phyloP scores from a whole-genome alignment of 352 stramenopile species.

The Phytopythium cucurbitacearum region DNA sequence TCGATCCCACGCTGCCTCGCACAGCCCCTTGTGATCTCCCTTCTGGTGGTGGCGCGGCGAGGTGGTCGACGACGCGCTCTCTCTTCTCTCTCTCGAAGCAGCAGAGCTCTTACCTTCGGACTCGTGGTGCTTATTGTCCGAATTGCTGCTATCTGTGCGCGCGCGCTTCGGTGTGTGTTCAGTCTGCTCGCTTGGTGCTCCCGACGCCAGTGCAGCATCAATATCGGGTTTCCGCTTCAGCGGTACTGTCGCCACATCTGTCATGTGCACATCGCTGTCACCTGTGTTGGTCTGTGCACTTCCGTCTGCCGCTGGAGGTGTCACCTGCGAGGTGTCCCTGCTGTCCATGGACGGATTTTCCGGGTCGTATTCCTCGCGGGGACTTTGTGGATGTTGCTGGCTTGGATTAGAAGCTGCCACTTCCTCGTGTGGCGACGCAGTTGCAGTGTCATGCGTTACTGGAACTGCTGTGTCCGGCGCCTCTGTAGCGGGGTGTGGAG shows the following conservation, averaged over 20 bases:
- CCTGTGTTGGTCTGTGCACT: conserved; percentile 9
- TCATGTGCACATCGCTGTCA: conserved; percentile 21
- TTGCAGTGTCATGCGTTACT: no score
- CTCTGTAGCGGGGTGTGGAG: no score
- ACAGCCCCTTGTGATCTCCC: conserved; percentile 51
- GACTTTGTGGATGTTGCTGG: no score
- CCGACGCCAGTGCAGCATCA: not conserved
- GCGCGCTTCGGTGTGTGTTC: conserved; percentile 13
- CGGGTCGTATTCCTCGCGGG: conserved; percentile 31
- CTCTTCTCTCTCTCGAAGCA: conserved; percentile 18
- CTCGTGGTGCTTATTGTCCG: conserved; percentile 13
- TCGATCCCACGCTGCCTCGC: conserved; percentile 63
- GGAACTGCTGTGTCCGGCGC: no score
- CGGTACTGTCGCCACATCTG: conserved; percentile 6
- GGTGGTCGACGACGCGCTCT: conserved; percentile 13
- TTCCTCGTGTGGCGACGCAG: no score
- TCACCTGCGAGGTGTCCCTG: not conserved
- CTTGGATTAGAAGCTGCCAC: no score
- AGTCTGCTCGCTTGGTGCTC: not conserved
- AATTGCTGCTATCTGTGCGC: conserved; percentile 12
- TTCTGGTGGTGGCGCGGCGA: conserved; percentile 15
- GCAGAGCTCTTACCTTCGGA: conserved; percentile 6
- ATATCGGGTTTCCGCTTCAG: conserved; percentile 7
- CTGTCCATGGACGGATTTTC: conserved; percentile 27
- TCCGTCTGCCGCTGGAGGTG: conserved; percentile 10